These are phyloP conservation scores for Hydnomerulius pinastri DNA, from an alignment of 768 basidiomycete genomes.

Conservation along the genomic window DNA sequence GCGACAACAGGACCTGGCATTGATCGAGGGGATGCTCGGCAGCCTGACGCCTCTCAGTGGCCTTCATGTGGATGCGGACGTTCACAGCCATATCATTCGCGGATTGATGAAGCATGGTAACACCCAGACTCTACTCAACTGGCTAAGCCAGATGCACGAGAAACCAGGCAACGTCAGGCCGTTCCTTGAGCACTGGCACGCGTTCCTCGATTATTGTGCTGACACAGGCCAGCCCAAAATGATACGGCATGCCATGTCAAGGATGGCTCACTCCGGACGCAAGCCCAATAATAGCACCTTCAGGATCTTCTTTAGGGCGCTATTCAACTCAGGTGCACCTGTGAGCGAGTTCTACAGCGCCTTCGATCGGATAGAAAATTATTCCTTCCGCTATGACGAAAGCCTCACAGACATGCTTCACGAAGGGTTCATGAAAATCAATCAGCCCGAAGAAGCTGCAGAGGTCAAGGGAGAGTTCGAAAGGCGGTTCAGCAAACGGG, in stretches of 20 bases:
- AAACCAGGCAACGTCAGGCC: slow-evolving; percentile 49
- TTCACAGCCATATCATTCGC: slow-evolving; percentile 51
- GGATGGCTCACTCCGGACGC: slow-evolving; percentile 41
- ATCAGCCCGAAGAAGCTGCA: slow-evolving; percentile 36
- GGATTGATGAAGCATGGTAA: slow-evolving; percentile 49
- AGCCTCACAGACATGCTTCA: slow-evolving; percentile 42
- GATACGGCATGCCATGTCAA: slow-evolving; percentile 33
- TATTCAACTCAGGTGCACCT: slow-evolving; percentile 35
- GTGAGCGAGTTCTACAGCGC: slow-evolving; percentile 39
- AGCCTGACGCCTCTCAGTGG: slow-evolving; percentile 52
- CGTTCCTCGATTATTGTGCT: slow-evolving; percentile 47
- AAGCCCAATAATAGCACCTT: slow-evolving; percentile 49
- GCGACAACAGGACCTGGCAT: slow-evolving; percentile 51
- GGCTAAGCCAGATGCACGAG: slow-evolving; percentile 55
- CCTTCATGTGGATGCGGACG: slow-evolving; percentile 43
- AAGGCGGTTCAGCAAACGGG: slow-evolving; percentile 31
- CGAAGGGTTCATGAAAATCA: slow-evolving; percentile 44
- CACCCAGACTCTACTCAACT: slow-evolving; percentile 44
- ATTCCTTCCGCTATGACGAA: slow-evolving; percentile 46
- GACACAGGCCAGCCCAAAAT: slow-evolving; percentile 26
- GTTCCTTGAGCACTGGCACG: slow-evolving; percentile 54
- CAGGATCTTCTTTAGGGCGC: slow-evolving; percentile 48
- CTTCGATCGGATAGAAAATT: slow-evolving; percentile 48
- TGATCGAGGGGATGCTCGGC: slow-evolving; percentile 52
- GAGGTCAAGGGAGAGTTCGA: slow-evolving; percentile 42